Conservation (phyloP, 1,284 basidiomycete genomes). For the Cryptococcus jaspeensis region DNA sequence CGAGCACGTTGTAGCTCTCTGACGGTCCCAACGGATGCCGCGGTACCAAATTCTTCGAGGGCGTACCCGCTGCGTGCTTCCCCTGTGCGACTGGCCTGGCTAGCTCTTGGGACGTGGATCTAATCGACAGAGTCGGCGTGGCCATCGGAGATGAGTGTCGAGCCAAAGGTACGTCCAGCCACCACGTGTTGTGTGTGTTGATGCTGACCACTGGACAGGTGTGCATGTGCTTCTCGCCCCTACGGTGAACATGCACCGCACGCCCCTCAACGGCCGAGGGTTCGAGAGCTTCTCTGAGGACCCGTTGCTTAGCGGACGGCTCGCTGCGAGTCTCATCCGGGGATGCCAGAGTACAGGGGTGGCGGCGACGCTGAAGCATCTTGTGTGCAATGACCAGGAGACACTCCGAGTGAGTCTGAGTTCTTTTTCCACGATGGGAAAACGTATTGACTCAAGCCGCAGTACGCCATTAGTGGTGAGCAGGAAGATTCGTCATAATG, state of each 20-base stretch:
- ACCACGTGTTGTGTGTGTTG: not conserved
- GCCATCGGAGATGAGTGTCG: conserved; percentile 68
- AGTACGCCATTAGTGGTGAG: conserved; percentile 15
- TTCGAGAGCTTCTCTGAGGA: conserved; percentile 36
- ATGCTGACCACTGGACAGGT: not conserved
- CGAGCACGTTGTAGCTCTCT: not conserved
- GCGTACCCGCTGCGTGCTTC: conserved; percentile 27
- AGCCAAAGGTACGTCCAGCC: conserved; percentile 51
- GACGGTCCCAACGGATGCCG: conserved; percentile 10
- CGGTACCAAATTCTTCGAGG: conserved; percentile 13
- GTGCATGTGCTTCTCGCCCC: conserved; percentile 68
- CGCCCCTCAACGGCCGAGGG: conserved; percentile 67
- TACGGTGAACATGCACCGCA: conserved; percentile 76
- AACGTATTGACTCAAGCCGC: not conserved
- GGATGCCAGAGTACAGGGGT: conserved; percentile 7
- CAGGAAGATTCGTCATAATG: not conserved
- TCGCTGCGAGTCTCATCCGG: conserved; percentile 4
- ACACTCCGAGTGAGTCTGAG: conserved; percentile 58
- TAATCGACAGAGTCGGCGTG: conserved; percentile 63
- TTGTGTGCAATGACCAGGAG: conserved; percentile 14
- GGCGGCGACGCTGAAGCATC: conserved; percentile 10
- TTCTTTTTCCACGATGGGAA: conserved; percentile 54
- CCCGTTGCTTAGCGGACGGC: conserved; percentile 4
- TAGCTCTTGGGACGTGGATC: conserved; percentile 68
- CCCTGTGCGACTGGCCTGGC: conserved; percentile 65